phyloP scores from a whole-genome alignment of 176 grass and related monocot species.

The Melocanna baccifera region DNA sequence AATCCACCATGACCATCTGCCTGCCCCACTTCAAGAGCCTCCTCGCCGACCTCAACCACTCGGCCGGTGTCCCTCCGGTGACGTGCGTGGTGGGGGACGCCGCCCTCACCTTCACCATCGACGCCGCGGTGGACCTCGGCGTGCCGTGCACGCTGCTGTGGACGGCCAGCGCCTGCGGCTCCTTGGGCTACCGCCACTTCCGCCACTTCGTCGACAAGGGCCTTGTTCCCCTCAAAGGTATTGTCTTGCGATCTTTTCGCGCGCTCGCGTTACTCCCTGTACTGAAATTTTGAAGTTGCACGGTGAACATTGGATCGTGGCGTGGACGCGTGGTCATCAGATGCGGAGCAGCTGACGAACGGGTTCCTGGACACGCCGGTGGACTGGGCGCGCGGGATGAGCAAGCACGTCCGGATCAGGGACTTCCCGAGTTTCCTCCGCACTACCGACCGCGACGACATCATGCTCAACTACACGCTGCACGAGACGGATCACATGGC shows the following conservation, averaged over 20 bases:
- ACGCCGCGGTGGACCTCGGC: not conserved
- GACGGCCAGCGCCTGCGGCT: conserved; percentile 2
- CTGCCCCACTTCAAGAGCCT: conserved; percentile 1
- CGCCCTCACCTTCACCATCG: not conserved
- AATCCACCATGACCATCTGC: conserved; percentile 17
- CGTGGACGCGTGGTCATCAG: not conserved
- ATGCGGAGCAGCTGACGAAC: not conserved
- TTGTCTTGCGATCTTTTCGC: too few species aligned
- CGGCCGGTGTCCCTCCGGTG: not conserved
- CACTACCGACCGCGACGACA: not conserved
- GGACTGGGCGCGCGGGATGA: not conserved
- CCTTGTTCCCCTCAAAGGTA: too few species aligned
- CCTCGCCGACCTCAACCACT: not conserved
- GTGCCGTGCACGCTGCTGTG: not conserved
- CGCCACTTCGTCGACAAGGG: not conserved
- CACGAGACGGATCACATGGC: not conserved
- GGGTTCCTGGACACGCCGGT: not conserved
- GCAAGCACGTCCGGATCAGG: not conserved
- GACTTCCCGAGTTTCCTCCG: conserved; percentile 10
- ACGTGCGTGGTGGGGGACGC: not conserved
- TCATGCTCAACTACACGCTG: not conserved
- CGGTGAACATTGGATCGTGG: too few species aligned
- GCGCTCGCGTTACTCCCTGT: too few species aligned
- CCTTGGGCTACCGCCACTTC: not conserved
- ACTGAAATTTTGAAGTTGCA: too few species aligned